These are phyloP conservation scores for Harringtonia lauricola DNA, from an alignment of 2,329 filamentous ascomycete genomes.

Conservation along the genomic window DNA sequence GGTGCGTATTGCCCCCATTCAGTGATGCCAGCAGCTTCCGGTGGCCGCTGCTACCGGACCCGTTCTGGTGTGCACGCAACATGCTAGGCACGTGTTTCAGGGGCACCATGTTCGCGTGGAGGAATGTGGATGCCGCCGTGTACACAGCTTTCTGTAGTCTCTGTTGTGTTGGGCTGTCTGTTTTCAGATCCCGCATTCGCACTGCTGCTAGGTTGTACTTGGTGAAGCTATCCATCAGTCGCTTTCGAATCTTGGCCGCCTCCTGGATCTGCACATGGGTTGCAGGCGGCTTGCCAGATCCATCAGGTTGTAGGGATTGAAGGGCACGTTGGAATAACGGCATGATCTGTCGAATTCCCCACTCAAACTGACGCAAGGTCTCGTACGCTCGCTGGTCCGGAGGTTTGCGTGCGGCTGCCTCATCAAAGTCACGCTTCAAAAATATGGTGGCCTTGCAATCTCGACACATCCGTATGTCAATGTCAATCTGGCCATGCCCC, in stretches of 20 bases:
- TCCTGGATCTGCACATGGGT: constrained; percentile 64
- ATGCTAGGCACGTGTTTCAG: constrained; percentile 64
- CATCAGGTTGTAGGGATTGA: constrained; percentile 51
- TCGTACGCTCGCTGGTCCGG: constrained; percentile 72
- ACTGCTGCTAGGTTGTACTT: constrained; percentile 79
- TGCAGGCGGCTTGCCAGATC: constrained; percentile 27
- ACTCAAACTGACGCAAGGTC: constrained; percentile 76
- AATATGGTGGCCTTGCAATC: constrained; percentile 62
- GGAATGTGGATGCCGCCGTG: constrained; percentile 67
- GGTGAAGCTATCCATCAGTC: constrained; percentile 77
- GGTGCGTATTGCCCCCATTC: constrained; percentile 11
- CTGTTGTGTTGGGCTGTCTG: constrained; percentile 59
- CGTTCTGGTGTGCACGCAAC: constrained; percentile 33
- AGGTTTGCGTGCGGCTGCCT: constrained; percentile 55
- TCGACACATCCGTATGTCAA: constrained; percentile 86
- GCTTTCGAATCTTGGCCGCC: constrained; percentile 79
- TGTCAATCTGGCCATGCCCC: constrained; percentile 37
- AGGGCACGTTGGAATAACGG: constrained; percentile 77
- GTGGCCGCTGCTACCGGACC: constrained; percentile 10
- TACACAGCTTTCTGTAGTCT: constrained; percentile 74
- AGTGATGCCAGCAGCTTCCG: constrained; percentile 17
- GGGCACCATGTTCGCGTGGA: constrained; percentile 85
- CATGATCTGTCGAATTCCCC: constrained; percentile 70
- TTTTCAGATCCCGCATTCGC: constrained; percentile 68
- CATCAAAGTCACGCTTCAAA: constrained; percentile 63